Evolutionary conservation across 768 basidiomycete genomes (phyloP).

Genomic region (Tylopilus plumbeoviolaceoides): DNA sequence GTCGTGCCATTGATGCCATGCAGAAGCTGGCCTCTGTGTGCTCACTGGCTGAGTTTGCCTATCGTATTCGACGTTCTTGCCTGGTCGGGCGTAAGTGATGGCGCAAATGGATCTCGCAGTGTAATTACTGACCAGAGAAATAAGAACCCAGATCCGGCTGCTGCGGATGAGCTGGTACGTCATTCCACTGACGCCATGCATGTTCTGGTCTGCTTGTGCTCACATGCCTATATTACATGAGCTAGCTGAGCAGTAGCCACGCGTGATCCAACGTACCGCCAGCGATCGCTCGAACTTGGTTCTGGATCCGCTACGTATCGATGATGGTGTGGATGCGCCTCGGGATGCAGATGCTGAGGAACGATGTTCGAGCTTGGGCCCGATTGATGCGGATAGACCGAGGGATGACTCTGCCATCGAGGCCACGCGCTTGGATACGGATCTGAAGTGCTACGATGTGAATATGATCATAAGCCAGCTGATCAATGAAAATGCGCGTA

Average conservation of each 20-base stretch:
- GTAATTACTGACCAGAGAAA: no score
- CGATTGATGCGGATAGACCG: conserved; percentile 15
- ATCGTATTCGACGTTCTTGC: no score
- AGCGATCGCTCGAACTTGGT: conserved; percentile 6
- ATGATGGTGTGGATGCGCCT: not conserved
- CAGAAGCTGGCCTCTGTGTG: conserved; percentile 10
- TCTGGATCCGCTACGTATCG: not conserved
- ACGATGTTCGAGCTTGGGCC: conserved; percentile 30
- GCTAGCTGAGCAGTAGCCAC: not conserved
- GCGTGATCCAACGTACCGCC: conserved; percentile 9
- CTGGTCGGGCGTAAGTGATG: no score
- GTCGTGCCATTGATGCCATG: conserved; percentile 3
- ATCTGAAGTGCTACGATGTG: conserved; percentile 11
- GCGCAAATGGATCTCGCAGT: no score
- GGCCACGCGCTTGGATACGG: conserved; percentile 4
- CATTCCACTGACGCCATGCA: conserved; percentile 3
- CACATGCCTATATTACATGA: not conserved
- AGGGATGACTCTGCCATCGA: not conserved
- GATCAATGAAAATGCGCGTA: not conserved
- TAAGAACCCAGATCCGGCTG: not conserved
- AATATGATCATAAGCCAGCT: not conserved
- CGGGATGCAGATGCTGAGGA: conserved; percentile 14
- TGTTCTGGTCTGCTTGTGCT: conserved; percentile 10
- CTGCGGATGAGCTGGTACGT: conserved; percentile 8
- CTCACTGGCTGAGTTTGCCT: not conserved